Evolutionary conservation across 2,329 filamentous ascomycete genomes (phyloP).

Genomic region (Pseudogymnoascus sp.): DNA sequence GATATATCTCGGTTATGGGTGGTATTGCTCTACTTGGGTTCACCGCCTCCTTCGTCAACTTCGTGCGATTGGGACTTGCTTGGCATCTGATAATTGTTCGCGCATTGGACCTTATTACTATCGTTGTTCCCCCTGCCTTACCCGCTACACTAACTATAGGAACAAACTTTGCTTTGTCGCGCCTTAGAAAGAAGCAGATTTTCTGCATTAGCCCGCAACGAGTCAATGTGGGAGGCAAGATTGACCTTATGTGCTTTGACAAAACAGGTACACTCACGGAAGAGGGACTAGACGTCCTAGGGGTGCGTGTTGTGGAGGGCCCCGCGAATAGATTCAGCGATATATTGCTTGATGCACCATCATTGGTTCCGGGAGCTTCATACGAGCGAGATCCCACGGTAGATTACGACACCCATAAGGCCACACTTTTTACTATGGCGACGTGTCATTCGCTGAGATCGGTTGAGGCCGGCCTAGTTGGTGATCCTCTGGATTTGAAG

Average conservation of each 20-base stretch:
- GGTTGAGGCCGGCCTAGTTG: conserved; percentile 81
- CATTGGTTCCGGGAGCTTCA: conserved; percentile 43
- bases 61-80: conserved; percentile 70
- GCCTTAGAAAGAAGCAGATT: conserved; percentile 81
- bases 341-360: conserved; percentile 56
- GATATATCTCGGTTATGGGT: conserved; percentile 96
- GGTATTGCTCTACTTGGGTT: conserved; percentile 80
- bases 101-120: conserved; percentile 91
- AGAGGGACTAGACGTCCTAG: conserved; percentile 88
- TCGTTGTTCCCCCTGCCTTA: conserved; percentile 89
- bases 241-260: conserved; percentile 96
- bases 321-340: conserved; percentile 61
- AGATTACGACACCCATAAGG: conserved; percentile 53
- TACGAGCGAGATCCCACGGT: conserved; percentile 51
- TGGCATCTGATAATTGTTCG: conserved; percentile 90
- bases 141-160: conserved; percentile 94
- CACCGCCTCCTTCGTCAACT: conserved; percentile 85
- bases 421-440: conserved; percentile 87
- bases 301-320: conserved; percentile 67
- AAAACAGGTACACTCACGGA: conserved; percentile 98
- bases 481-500: conserved; percentile 90
- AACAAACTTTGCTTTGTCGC: conserved; percentile 83
- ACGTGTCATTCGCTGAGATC: conserved; percentile 88
- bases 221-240: conserved; percentile 91
- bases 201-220: conserved; percentile 97